Percentiles rank a stretch among this genome's conserved stretches.
Evolutionary conservation across 164 flowering plant species (phyloP).

Genomic region (Houttuynia cordata): DNA sequence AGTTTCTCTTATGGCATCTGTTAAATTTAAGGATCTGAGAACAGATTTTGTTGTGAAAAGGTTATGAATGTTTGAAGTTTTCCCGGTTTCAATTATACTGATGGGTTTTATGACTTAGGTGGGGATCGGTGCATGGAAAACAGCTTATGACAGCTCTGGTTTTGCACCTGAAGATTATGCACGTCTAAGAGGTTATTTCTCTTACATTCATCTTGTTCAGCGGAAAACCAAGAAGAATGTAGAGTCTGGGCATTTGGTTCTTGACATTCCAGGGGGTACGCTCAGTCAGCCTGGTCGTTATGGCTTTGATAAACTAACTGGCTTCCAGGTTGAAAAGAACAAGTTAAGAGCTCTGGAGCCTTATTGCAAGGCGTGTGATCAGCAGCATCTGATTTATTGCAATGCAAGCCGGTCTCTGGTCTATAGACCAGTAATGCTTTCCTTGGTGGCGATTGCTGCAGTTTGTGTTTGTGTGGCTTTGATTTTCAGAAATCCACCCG

Average conservation of each 20-base stretch:
- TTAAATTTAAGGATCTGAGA: too few species aligned
- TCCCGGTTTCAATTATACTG: slow-evolving; percentile 3
- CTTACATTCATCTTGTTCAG: slow-evolving; percentile 59
- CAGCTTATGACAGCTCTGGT: slow-evolving; percentile 47
- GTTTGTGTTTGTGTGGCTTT: slow-evolving; percentile 85
- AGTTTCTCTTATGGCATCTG: too few species aligned
- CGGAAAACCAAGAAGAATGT: slow-evolving; percentile 35
- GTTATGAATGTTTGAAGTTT: not conserved
- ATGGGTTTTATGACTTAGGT: slow-evolving; percentile 35
- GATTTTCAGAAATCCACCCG: slow-evolving; percentile 69
- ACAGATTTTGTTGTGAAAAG: not conserved
- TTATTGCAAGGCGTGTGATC: slow-evolving; percentile 44
- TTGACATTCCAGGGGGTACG: slow-evolving; percentile 37
- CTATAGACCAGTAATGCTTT: slow-evolving; percentile 70
- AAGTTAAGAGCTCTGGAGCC: slow-evolving; percentile 4
- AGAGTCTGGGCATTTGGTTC: slow-evolving; percentile 32
- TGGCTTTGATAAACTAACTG: slow-evolving; percentile 12
- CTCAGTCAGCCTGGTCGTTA: slow-evolving; percentile 17
- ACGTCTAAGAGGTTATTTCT: slow-evolving; percentile 38
- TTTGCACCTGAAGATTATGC: slow-evolving; percentile 70
- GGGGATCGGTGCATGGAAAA: slow-evolving; percentile 67
- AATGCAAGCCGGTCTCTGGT: slow-evolving; percentile 20
- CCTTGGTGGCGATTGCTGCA: slow-evolving; percentile 82
- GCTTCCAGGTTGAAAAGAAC: slow-evolving; percentile 30
- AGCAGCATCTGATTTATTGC: slow-evolving; percentile 25